Evolutionary conservation across 495 filamentous ascomycete genomes (phyloP).

Genomic region (Podospora didyma): DNA sequence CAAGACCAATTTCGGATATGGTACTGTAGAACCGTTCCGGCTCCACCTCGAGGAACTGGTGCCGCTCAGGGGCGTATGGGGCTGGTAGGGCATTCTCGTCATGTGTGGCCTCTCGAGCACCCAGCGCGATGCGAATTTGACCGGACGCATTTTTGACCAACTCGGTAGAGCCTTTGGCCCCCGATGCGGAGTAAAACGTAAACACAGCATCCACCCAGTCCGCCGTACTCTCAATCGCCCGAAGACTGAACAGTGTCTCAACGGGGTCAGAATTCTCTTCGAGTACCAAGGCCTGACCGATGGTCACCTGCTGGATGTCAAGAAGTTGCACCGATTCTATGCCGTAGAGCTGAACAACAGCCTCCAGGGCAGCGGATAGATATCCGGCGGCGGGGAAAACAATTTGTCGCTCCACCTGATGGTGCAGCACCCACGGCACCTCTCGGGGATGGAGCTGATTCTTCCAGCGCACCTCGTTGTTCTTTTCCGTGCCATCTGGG

Average conservation of each 20-base stretch:
- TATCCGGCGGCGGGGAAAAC: constrained; percentile 56
- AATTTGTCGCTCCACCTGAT: constrained; percentile 31
- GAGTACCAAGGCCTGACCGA: constrained; percentile 15
- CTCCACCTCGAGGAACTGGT: constrained; percentile 9
- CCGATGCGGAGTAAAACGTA: constrained; percentile 6
- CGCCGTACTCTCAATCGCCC: neutral
- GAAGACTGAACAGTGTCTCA: constrained; percentile 18
- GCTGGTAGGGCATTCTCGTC: constrained; percentile 3
- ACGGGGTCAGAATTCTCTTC: constrained; percentile 10
- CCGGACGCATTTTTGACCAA: constrained; percentile 16
- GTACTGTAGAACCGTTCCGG: constrained; percentile 8
- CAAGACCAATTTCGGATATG: constrained; percentile 4
- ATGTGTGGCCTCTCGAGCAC: neutral
- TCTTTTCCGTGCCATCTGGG: constrained; percentile 20
- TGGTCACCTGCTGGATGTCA: constrained; percentile 14
- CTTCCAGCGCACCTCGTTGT: constrained; percentile 36
- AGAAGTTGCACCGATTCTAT: constrained; percentile 5
- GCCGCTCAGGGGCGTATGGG: constrained; percentile 21
- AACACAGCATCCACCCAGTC: constrained; percentile 7
- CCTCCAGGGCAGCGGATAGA: constrained; percentile 45
- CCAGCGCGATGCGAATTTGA: constrained; percentile 10
- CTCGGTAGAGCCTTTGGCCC: constrained; percentile 18
- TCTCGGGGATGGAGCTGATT: constrained; percentile 37
- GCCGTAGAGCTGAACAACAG: constrained; percentile 4
- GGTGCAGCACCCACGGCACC: constrained; percentile 41